phyloP scores from a whole-genome alignment of 2,329 filamentous ascomycete species.

The Basipetospora chlamydospora region DNA sequence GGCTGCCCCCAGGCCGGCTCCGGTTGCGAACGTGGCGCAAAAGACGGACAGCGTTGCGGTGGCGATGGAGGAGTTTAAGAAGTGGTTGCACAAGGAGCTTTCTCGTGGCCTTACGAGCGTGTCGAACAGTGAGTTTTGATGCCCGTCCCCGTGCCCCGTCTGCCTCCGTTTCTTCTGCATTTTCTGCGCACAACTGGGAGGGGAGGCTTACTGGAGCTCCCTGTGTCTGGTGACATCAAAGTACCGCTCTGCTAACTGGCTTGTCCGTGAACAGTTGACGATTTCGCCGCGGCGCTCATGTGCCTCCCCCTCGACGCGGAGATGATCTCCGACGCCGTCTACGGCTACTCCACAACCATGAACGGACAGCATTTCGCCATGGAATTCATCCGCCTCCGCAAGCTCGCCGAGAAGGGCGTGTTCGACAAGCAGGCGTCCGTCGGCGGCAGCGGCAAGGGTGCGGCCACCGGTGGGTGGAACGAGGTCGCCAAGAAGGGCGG shows the following conservation, averaged over 20 bases:
- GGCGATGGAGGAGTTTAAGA: slow-evolving; percentile 84
- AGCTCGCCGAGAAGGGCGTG: slow-evolving; percentile 82
- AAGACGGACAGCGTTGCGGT: slow-evolving; percentile 18
- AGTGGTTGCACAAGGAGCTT: slow-evolving; percentile 76
- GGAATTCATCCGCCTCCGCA: slow-evolving; percentile 86
- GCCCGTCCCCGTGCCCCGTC: no score
- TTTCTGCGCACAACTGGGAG: no score
- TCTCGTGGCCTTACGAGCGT: slow-evolving; percentile 50
- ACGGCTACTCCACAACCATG: slow-evolving; percentile 74
- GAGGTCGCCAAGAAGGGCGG: slow-evolving; percentile 92
- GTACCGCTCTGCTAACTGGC: slow-evolving; percentile 2
- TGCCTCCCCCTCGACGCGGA: slow-evolving; percentile 62
- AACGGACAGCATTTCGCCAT: slow-evolving; percentile 88
- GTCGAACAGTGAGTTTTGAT: slow-evolving; percentile 34
- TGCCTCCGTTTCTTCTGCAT: no score
- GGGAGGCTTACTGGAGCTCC: no score
- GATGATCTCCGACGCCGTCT: slow-evolving; percentile 81
- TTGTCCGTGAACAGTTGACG: slow-evolving; percentile 43
- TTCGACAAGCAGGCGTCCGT: slow-evolving; percentile 56
- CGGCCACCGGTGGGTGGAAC: slow-evolving; percentile 62
- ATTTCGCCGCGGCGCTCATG: slow-evolving; percentile 63
- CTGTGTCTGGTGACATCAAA: no score
- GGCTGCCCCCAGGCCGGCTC: slow-evolving; percentile 25
- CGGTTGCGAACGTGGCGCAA: no score
- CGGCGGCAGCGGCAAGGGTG: slow-evolving; percentile 32